These are phyloP conservation scores for Trichoderma virens DNA, from an alignment of 495 filamentous ascomycete species.

Conservation along the genomic window DNA sequence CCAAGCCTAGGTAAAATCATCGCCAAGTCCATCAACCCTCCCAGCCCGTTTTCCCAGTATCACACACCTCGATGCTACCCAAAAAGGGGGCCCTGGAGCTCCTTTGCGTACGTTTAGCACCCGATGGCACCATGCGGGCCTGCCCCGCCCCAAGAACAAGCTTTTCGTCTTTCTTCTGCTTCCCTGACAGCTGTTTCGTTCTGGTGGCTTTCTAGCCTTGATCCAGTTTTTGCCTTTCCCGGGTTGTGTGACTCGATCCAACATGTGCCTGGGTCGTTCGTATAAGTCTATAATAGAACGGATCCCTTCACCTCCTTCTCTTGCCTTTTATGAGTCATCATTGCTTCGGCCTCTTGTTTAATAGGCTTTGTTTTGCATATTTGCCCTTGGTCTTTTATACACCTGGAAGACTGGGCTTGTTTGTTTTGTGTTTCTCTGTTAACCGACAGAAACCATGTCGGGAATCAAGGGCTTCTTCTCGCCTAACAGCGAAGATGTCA, in stretches of 20 bases:
- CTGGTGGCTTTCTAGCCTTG: not conserved
- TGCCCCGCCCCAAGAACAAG: not conserved
- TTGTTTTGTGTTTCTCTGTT: not conserved
- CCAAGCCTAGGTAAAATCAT: too few relatives aligned
- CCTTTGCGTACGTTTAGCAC: conserved; percentile 6
- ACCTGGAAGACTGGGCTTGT: not conserved
- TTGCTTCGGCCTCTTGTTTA: not conserved
- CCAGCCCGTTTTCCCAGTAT: too few relatives aligned
- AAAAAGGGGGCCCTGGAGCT: not conserved
- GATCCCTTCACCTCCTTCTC: too few relatives aligned
- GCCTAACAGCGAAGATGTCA: not conserved
- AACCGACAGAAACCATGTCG: not conserved
- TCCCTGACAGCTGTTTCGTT: not conserved
- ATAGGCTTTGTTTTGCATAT: not conserved
- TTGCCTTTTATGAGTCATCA: too few relatives aligned
- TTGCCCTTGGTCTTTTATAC: too few relatives aligned
- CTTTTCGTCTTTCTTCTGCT: not conserved
- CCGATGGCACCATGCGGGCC: conserved; percentile 6
- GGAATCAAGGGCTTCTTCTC: not conserved
- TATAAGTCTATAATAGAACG: not conserved
- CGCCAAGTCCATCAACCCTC: too few relatives aligned
- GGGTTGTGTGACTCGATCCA: not conserved
- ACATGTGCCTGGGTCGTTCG: not conserved
- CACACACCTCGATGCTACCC: not conserved
- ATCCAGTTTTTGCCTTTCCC: not conserved